Conservation (phyloP, 441 rosid species). For the Gossypium aridum region DNA sequence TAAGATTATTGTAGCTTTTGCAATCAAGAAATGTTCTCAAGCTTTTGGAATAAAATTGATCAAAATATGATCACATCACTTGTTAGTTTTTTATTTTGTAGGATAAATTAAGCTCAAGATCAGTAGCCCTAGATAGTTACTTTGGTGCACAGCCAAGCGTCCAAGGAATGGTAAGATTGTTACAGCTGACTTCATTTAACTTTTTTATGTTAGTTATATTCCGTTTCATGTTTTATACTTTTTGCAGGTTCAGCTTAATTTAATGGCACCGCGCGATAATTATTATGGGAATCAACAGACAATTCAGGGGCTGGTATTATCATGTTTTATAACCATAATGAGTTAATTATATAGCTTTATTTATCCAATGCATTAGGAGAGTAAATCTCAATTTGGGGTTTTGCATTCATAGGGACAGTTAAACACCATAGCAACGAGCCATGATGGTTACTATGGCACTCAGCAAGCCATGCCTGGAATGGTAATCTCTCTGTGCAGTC, state of each 20-base stretch:
- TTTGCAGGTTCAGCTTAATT: constrained; percentile 14
- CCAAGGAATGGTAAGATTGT: constrained; percentile 11
- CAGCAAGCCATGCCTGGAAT: constrained; percentile 13
- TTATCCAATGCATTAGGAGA: background rate
- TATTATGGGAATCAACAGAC: constrained; percentile 17
- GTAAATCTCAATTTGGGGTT: background rate
- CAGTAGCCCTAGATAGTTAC: constrained; percentile 12
- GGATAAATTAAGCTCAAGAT: constrained; percentile 14
- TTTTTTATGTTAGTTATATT: background rate
- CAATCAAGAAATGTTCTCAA: background rate
- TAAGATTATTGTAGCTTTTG: background rate
- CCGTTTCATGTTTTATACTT: background rate
- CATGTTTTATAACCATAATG: background rate
- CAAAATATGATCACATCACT: background rate
- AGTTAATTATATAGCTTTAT: background rate
- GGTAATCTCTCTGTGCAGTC: background rate
- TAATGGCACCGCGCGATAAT: constrained; percentile 15
- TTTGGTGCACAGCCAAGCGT: constrained; percentile 7
- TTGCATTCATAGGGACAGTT: constrained; percentile 10
- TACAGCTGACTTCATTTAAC: background rate
- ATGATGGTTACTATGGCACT: constrained; percentile 16
- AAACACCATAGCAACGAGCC: constrained; percentile 13
- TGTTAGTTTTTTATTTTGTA: background rate
- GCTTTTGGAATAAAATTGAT: background rate
- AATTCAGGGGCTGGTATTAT: constrained; percentile 13